phyloP scores from a whole-genome alignment of 768 basidiomycete species.

The Termitomyces sp. region DNA sequence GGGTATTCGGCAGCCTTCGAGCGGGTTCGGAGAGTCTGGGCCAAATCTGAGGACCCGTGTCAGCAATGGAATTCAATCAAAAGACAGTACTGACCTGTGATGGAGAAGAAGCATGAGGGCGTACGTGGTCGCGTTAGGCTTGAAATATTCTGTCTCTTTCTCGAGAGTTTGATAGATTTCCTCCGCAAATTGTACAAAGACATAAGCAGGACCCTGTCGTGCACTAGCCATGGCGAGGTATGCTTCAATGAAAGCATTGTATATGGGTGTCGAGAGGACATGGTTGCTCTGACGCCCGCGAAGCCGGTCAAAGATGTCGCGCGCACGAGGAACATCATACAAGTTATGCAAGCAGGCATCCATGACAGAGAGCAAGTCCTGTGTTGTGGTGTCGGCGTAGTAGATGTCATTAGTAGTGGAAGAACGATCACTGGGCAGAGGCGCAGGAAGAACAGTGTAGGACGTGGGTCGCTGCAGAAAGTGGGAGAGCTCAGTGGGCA shows the following conservation, averaged over 20 bases:
- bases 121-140: constrained; percentile 57
- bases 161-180: constrained; percentile 57
- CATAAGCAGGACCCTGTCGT: constrained; percentile 35
- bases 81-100: constrained; percentile 35
- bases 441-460: constrained; percentile 62
- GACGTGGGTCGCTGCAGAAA: constrained; percentile 45
- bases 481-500: constrained; percentile 35
- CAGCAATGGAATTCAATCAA: neutral
- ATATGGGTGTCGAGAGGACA: constrained; percentile 41
- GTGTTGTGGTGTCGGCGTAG: constrained; percentile 60
- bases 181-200: constrained; percentile 64
- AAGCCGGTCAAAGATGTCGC: constrained; percentile 63
- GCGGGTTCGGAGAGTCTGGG: constrained; percentile 24
- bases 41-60: constrained; percentile 26
- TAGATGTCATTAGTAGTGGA: constrained; percentile 41
- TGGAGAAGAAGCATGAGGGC: constrained; percentile 62
- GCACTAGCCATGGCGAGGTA: constrained; percentile 54
- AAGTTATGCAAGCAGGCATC: constrained; percentile 76
- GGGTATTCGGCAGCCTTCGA: constrained; percentile 13
- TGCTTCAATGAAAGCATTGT: constrained; percentile 64
- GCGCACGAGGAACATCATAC: constrained; percentile 75
- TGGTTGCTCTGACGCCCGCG: constrained; percentile 30
- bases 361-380: constrained; percentile 73
- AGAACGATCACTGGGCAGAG: constrained; percentile 46
- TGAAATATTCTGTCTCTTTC: constrained; percentile 35